Evolutionary conservation across 768 basidiomycete genomes (phyloP).

Genomic region (Rhizopogon vesiculosus): DNA sequence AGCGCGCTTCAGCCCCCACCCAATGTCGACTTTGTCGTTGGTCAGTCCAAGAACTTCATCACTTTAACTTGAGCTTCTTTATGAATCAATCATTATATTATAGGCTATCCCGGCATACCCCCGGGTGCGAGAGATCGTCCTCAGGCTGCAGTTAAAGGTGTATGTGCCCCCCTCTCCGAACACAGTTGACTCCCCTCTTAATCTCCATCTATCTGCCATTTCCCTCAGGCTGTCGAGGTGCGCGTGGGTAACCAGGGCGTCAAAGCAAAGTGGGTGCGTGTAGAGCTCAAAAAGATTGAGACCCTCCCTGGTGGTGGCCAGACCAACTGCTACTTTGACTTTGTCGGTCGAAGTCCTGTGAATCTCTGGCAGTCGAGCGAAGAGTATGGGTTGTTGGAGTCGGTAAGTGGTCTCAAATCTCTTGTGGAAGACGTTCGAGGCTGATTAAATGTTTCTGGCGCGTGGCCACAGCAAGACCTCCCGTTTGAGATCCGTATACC

Average conservation of each 20-base stretch:
- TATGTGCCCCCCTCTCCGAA: conserved; percentile 35
- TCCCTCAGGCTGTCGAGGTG: conserved; percentile 73
- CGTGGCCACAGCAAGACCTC: conserved; percentile 64
- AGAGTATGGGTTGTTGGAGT: conserved; percentile 64
- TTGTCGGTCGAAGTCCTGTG: conserved; percentile 76
- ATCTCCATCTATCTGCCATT: conserved; percentile 1
- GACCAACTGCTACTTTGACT: conserved; percentile 71
- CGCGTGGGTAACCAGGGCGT: conserved; percentile 68
- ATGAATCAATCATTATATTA: conserved; percentile 14
- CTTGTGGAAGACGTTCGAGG: not conserved
- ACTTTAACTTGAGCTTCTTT: conserved; percentile 1
- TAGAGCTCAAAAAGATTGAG: conserved; percentile 91
- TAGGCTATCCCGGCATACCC: conserved; percentile 86
- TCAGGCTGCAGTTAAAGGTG: conserved; percentile 82
- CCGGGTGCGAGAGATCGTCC: conserved; percentile 71
- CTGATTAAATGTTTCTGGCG: conserved; percentile 5
- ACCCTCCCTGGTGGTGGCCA: conserved; percentile 67
- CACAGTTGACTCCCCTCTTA: not conserved
- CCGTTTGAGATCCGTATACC: conserved; percentile 90
- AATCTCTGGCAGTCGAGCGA: conserved; percentile 79
- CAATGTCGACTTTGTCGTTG: conserved; percentile 85
- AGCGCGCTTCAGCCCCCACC: conserved; percentile 84
- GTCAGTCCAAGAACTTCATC: conserved; percentile 31
- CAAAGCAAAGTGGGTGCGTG: conserved; percentile 89
- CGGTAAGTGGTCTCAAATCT: conserved; percentile 38